These are phyloP conservation scores for Candida freyschussii DNA, from an alignment of 1,139 yeast genomes.

Conservation along the genomic window DNA sequence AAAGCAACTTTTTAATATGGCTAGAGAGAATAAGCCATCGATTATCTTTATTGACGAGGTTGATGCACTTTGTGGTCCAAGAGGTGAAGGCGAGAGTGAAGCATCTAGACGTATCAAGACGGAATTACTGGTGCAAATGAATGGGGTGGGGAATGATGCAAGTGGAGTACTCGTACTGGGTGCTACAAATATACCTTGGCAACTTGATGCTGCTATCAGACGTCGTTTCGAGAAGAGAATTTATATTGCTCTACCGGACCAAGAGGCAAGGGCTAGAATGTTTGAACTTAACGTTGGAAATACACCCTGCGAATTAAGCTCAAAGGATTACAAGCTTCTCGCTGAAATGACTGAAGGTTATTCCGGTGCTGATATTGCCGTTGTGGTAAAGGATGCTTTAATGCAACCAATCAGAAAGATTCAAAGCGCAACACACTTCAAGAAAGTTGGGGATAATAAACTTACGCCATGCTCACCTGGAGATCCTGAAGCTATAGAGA, in stretches of 20 bases:
- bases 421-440: constrained; percentile 95
- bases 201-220: constrained; percentile 93
- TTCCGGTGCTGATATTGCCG: constrained; percentile 96
- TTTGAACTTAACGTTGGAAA: constrained; percentile 90
- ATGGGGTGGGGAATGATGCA: constrained; percentile 96
- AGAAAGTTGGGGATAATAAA: constrained; percentile 41
- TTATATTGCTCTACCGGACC: constrained; percentile 91
- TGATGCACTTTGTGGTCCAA: constrained; percentile 95
- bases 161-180: constrained; percentile 92
- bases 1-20: constrained; percentile 91
- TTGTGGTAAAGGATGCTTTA: constrained; percentile 92
- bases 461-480: constrained; percentile 97
- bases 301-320: constrained; percentile 75
- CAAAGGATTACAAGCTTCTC: constrained; percentile 68
- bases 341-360: constrained; percentile 97
- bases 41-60: constrained; percentile 97
- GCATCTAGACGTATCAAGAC: constrained; percentile 96
- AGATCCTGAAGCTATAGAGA: constrained; percentile 76
- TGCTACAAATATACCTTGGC: constrained; percentile 99
- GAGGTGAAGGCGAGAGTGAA: constrained; percentile 98
- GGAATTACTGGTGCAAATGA: constrained; percentile 95
- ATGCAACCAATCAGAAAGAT: constrained; percentile 98
- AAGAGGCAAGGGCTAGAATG: constrained; percentile 87
- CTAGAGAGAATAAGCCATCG: constrained; percentile 91
- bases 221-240: constrained; percentile 95